These are phyloP conservation scores for Neostapfia colusana DNA, from an alignment of 176 grass and related monocot species.

Conservation along the genomic window DNA sequence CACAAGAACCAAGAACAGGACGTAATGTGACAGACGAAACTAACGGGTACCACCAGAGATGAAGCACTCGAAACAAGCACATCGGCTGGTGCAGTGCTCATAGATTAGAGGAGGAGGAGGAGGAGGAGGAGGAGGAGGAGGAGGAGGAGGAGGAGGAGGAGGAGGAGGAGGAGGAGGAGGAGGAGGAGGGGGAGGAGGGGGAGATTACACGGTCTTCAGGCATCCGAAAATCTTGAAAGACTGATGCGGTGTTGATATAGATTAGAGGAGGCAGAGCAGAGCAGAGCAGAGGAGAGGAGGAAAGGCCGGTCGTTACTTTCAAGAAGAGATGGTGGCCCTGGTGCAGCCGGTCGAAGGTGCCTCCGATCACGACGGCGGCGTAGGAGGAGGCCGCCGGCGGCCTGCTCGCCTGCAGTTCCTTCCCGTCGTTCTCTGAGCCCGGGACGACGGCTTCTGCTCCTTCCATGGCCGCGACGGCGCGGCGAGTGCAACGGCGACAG, in stretches of 20 bases:
- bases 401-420: not conserved
- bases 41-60: not conserved
- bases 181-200: too few species aligned
- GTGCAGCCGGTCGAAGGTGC: slow-evolving; percentile 88
- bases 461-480: not conserved
- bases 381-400: slow-evolving; percentile 20
- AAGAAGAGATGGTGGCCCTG: slow-evolving; percentile 87
- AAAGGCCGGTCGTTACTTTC: slow-evolving; percentile 36
- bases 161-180: too few species aligned
- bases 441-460: not conserved
- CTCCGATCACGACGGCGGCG: slow-evolving; percentile 71
- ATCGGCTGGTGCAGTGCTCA: too few species aligned
- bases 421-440: not conserved
- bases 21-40: not conserved
- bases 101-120: too few species aligned
- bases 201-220: too few species aligned
- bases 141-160: too few species aligned
- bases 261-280: not conserved
- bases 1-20: not conserved
- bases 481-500: too few species aligned
- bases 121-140: too few species aligned
- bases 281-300: not conserved
- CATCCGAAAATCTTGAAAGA: too few species aligned
- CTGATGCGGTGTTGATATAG: too few species aligned
- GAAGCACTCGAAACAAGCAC: not conserved